These are phyloP conservation scores for Mucor irregularis DNA, from an alignment of 371 early-diverging fungal genomes.

Conservation along the genomic window DNA sequence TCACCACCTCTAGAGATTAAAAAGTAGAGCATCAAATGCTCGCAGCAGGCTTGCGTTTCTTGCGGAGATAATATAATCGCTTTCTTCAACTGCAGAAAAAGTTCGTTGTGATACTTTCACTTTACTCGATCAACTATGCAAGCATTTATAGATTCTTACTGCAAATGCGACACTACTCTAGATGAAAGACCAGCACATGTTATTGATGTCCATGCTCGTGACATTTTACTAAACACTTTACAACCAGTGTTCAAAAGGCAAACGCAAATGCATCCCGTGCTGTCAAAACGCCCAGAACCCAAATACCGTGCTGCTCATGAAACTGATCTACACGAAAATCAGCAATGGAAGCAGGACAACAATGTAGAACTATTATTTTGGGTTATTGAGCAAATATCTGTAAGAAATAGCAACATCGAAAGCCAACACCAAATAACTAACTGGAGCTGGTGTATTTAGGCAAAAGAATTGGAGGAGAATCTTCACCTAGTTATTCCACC, in stretches of 20 bases:
- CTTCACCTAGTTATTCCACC: slow-evolving; percentile 32
- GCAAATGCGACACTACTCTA: slow-evolving; percentile 1
- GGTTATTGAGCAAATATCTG: slow-evolving; percentile 21
- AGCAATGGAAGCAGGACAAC: slow-evolving; percentile 27
- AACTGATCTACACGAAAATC: slow-evolving; percentile 26
- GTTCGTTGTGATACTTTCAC: background rate
- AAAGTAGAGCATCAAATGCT: no score
- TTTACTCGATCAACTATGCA: slow-evolving; percentile 2
- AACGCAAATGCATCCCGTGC: slow-evolving; percentile 11
- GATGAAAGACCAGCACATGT: slow-evolving; percentile 16
- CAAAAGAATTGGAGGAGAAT: slow-evolving; percentile 13
- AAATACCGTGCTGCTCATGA: slow-evolving; percentile 20
- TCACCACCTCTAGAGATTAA: no score
- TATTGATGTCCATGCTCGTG: slow-evolving; percentile 9
- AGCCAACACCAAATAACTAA: background rate
- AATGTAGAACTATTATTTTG: slow-evolving; percentile 26
- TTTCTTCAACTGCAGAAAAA: background rate
- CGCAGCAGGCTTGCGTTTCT: no score
- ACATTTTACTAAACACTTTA: slow-evolving; percentile 15
- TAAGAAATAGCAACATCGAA: slow-evolving; percentile 8
- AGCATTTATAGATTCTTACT: slow-evolving; percentile 4
- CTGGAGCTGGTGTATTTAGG: background rate
- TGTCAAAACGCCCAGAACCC: slow-evolving; percentile 10
- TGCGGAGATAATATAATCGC: background rate
- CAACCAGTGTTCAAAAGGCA: slow-evolving; percentile 23